A percentile compares a stretch with the other conserved stretches of the same genome.
These are phyloP conservation scores for Saccharomyces hybrid DNA, from an alignment of 1,139 yeast species.

Conservation along the genomic window DNA sequence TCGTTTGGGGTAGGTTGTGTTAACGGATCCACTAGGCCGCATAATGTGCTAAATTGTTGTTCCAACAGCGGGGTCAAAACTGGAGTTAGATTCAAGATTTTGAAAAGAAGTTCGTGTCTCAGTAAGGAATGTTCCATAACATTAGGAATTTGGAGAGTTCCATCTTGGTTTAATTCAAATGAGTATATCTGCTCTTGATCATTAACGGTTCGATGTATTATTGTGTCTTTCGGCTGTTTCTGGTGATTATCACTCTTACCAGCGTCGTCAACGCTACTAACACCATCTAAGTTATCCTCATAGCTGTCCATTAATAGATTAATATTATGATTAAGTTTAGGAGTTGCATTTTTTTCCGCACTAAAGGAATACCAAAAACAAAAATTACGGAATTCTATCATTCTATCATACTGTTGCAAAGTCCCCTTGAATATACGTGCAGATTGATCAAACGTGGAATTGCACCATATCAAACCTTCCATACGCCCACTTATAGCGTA, in stretches of 20 bases:
- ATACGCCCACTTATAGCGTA: constrained; percentile 8
- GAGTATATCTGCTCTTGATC: constrained; percentile 14
- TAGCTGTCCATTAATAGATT: background rate
- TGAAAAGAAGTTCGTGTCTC: constrained; percentile 26
- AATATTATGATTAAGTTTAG: background rate
- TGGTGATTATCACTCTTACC: background rate
- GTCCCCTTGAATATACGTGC: background rate
- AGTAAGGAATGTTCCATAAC: constrained; percentile 23
- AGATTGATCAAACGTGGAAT: background rate
- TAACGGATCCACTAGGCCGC: constrained; percentile 52
- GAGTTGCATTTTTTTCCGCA: background rate
- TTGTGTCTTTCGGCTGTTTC: background rate
- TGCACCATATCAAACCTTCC: constrained; percentile 8
- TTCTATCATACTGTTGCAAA: constrained; percentile 5
- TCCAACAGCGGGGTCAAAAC: constrained; percentile 16
- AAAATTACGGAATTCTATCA: constrained; percentile 9
- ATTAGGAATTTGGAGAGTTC: constrained; percentile 17
- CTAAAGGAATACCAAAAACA: constrained; percentile 7
- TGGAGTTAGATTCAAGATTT: constrained; percentile 16
- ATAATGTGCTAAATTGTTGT: constrained; percentile 18
- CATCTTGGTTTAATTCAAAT: constrained; percentile 21
- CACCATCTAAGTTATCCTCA: background rate
- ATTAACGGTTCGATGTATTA: background rate
- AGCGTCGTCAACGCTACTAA: background rate
- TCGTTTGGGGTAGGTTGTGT: constrained; percentile 66